Evolutionary conservation across 805 yeast species (phyloP).

Genomic region (Komagataella populi): DNA sequence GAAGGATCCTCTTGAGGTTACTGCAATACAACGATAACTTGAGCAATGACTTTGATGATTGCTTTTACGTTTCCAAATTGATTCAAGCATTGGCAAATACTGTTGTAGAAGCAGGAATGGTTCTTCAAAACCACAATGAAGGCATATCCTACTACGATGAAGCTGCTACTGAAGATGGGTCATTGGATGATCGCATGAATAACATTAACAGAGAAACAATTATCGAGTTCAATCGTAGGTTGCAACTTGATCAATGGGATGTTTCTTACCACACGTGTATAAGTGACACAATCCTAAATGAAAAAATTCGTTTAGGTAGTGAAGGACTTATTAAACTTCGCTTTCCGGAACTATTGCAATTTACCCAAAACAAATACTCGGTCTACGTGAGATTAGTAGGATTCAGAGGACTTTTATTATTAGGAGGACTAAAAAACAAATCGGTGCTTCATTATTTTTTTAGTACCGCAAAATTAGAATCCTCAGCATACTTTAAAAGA

Average conservation of each 20-base stretch:
- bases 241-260: conserved; percentile 75
- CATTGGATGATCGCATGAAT: not conserved
- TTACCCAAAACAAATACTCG: conserved; percentile 31
- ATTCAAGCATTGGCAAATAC: conserved; percentile 35
- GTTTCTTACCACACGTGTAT: conserved; percentile 55
- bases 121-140: conserved; percentile 11
- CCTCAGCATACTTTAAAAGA: conserved; percentile 35
- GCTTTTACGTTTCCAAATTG: conserved; percentile 47
- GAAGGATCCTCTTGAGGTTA: conserved; percentile 51
- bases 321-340: conserved; percentile 37
- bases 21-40: conserved; percentile 79
- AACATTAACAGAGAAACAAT: conserved; percentile 23
- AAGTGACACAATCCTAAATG: conserved; percentile 40
- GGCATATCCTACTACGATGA: conserved; percentile 9
- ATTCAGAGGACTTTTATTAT: conserved; percentile 48
- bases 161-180: not conserved
- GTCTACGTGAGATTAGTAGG: conserved; percentile 52
- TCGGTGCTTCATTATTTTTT: conserved; percentile 50
- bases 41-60: conserved; percentile 63
- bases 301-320: conserved; percentile 45
- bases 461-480: conserved; percentile 39
- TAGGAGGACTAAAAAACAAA: conserved; percentile 68
- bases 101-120: conserved; percentile 12
- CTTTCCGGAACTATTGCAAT: conserved; percentile 39
- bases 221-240: conserved; percentile 59